Base-by-base conservation (phyloP, 2,329 filamentous ascomycete genomes). In the Graphilbum sp. region DNA sequence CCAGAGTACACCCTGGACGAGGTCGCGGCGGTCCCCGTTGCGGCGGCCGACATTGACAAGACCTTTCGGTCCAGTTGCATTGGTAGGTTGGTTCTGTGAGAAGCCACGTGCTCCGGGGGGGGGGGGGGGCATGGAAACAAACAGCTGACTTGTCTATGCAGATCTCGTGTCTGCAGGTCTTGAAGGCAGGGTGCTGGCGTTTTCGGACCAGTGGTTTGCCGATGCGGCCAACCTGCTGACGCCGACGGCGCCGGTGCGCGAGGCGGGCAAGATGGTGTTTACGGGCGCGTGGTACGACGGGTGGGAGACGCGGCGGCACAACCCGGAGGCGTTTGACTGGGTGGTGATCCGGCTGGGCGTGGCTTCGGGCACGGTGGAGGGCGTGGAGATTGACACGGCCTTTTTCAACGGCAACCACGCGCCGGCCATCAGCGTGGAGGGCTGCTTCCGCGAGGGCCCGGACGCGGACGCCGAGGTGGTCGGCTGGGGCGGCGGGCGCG, bases 351-450 rank as follows among this genome's bases (percentile, higher is more conserved):
- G 73, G 39, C 63, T 80, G 6, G 75, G 75, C 35, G 75, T 80
- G 29, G 70, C 79, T 10, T 82, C 76, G 2, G 83, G 81, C 34
- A 77, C 66, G 15, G 70, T 88, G 21, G 67, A 72, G 42, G 83
- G 83, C 15, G 63, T 87, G 35, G 83, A 88, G 59, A 67, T 88
- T 45, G 81, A 88, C 58, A 88, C 83, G 3, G 74, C 79, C 36
- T 83, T 77, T 62, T 90, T 88, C 66, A 75, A 70, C 42, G 83
- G 83, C 43, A 88, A 88, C 59, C 78, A 88, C 52, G 83, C 82
- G 7, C 82, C 82, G 1, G 78, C 76, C 46, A 73, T 87, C 50
- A 82, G 76, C 0, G 78, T 90, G 16, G 76, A 88, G 54, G 83
- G 79, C 34, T 75, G 74, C 54, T 85, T 84, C 59, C 71, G 64